Evolutionary conservation across 1,139 yeast species (phyloP), one percentile per base, ranked within the genome.

Genomic region (Saccharomyces hybrid): DNA sequence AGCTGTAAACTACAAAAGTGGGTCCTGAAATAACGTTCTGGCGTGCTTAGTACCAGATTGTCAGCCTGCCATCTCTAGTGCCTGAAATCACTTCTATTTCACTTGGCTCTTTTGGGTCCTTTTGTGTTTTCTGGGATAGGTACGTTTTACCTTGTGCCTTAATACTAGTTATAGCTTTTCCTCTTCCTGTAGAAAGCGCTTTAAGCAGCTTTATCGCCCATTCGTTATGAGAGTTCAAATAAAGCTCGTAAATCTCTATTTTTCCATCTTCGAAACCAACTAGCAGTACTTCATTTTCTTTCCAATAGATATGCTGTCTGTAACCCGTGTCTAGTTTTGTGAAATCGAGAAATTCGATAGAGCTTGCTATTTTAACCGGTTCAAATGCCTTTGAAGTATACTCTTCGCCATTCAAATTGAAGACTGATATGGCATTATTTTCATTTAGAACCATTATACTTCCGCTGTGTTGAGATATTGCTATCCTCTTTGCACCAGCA

Each of bases 401-500:
- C 2, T 64, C 49, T 5, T 76, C 76, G 0, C 89, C 89, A 66
- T 85, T 85, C 27, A 84, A 65, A 4, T 81, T 81, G 64, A 66
- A 80, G 0, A 84, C 48, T 0, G 61, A 58, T 14, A 84, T 56
- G 0, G 55, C 49, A 13, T 69, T 55, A 0, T 57, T 59, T 1
- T 49, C 56, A 2, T 69, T 65, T 1, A 77, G 60, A 0, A 76
- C 66, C 2, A 77, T 79, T 46, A 85, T 74, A 52, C 74, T 73
- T 0, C 88, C 90, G 0, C 81, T 71, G 54, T 80, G 81, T 59
- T 79, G 76, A 0, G 86, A 81, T 26, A 84, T 73, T 7, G 80
- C 72, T 2, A 77, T 67, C 28, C 72, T 66, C 20, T 59, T 62
- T n/a, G 69, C 66, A 6, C 59, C 59, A 2, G 56, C 55, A 1